These are phyloP conservation scores for Ampelomyces quisqualis DNA, from an alignment of 2,329 filamentous ascomycete species.

Conservation along the genomic window DNA sequence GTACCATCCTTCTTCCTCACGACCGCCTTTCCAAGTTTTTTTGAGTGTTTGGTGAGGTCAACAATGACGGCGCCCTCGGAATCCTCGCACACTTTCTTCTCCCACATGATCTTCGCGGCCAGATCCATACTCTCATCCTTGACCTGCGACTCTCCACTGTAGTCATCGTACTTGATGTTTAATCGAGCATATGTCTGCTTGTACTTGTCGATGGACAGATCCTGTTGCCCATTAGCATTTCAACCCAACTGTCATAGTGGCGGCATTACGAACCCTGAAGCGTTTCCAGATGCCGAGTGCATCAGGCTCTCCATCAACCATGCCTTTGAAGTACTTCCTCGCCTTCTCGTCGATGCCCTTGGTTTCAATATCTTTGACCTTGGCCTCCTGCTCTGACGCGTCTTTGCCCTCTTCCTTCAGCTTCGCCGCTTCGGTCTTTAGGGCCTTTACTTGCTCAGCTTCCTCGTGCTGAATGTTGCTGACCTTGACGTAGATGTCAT, in stretches of 20 bases:
- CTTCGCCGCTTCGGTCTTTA: slow-evolving; percentile 48
- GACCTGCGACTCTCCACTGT: slow-evolving; percentile 69
- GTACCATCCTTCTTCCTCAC: slow-evolving; percentile 68
- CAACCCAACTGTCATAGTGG: neutral
- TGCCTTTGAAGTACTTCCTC: slow-evolving; percentile 68
- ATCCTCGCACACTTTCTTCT: slow-evolving; percentile 62
- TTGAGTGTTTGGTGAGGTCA: slow-evolving; percentile 68
- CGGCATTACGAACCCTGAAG: slow-evolving; percentile 49
- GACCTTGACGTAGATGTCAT: slow-evolving; percentile 79
- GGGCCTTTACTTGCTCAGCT: slow-evolving; percentile 63
- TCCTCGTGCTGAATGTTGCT: slow-evolving; percentile 63
- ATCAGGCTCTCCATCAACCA: slow-evolving; percentile 62
- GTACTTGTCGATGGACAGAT: slow-evolving; percentile 65
- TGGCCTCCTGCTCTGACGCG: slow-evolving; percentile 44
- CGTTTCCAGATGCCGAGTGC: slow-evolving; percentile 63
- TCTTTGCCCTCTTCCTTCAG: slow-evolving; percentile 47
- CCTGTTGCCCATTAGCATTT: slow-evolving; percentile 30
- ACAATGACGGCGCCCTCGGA: slow-evolving; percentile 68
- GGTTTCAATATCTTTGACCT: slow-evolving; percentile 44
- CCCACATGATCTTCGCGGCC: slow-evolving; percentile 60
- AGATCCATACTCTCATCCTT: slow-evolving; percentile 62
- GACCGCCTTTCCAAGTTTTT: slow-evolving; percentile 67
- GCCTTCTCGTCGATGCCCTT: slow-evolving; percentile 66
- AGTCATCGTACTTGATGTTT: slow-evolving; percentile 66
- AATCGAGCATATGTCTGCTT: slow-evolving; percentile 63